Evolutionary conservation across 31 red algal species (phyloP).

Genomic region (Bonnemaisonia californica): DNA sequence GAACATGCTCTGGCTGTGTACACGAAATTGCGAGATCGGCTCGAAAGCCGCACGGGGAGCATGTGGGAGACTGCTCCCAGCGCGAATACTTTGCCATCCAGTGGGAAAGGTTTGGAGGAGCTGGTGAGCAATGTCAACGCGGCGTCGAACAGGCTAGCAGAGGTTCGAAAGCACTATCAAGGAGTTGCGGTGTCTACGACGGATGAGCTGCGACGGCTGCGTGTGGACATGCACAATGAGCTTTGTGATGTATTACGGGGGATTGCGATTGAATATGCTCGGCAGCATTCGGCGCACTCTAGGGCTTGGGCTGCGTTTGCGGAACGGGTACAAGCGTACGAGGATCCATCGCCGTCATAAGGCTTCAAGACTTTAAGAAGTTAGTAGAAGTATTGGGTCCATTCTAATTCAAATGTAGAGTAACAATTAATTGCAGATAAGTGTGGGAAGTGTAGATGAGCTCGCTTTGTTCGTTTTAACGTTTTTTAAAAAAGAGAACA

Average conservation of each 20-base stretch:
- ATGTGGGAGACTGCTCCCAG: conserved; percentile 52
- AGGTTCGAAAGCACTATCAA: conserved; percentile 61
- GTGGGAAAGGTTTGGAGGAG: conserved; percentile 43
- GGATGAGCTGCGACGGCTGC: conserved; percentile 63
- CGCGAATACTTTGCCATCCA: background rate
- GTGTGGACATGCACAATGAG: conserved; percentile 65
- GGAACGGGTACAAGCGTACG: background rate
- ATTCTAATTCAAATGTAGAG: too few species aligned
- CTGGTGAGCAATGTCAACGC: conserved; percentile 25
- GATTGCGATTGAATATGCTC: conserved; percentile 46
- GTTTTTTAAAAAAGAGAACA: too few species aligned
- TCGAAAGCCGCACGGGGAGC: conserved; percentile 56
- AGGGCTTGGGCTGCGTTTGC: conserved; percentile 40
- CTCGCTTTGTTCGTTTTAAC: too few species aligned
- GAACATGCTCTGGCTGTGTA: conserved; percentile 73
- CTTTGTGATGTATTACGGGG: conserved; percentile 41
- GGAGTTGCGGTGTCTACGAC: conserved; percentile 55
- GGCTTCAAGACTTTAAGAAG: too few species aligned
- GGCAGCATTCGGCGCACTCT: conserved; percentile 44
- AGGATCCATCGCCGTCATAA: background rate
- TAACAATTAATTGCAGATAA: too few species aligned
- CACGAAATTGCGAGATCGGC: conserved; percentile 59
- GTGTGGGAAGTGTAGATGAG: too few species aligned
- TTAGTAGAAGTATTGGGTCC: too few species aligned
- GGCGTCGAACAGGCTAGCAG: conserved; percentile 32